Percentiles rank a stretch among this genome's conserved stretches.
Conservation (phyloP, 495 filamentous ascomycete genomes). For the Xylaria palmicola region DNA sequence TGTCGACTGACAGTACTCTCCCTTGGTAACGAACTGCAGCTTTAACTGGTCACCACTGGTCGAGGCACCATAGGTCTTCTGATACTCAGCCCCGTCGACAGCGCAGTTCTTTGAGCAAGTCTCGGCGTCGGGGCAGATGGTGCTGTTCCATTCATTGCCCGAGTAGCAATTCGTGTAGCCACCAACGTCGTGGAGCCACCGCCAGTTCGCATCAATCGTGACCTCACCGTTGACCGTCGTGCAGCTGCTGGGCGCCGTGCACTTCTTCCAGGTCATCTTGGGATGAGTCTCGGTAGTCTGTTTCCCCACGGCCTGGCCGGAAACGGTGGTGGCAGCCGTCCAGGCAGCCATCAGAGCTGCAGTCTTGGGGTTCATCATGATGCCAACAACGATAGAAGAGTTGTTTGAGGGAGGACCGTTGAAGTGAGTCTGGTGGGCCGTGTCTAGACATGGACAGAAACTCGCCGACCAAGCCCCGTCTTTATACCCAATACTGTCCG, state of each 20-base stretch:
- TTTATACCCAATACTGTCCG: conserved; percentile 4
- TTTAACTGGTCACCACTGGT: conserved; percentile 42
- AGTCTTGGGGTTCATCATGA: conserved; percentile 35
- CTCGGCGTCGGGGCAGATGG: conserved; percentile 47
- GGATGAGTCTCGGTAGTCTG: conserved; percentile 56
- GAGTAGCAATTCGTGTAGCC: conserved; percentile 49
- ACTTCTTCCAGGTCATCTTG: conserved; percentile 54
- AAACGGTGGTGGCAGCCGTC: conserved; percentile 33
- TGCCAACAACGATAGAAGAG: not conserved
- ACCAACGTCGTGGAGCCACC: conserved; percentile 43
- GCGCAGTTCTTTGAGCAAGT: conserved; percentile 52
- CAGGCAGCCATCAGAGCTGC: conserved; percentile 40
- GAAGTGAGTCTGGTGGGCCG: conserved; percentile 6
- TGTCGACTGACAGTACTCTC: conserved; percentile 24
- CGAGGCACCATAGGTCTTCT: conserved; percentile 44
- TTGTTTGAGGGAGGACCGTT: not conserved
- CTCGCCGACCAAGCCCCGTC: not conserved
- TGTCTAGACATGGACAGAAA: not conserved
- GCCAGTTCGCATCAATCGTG: conserved; percentile 53
- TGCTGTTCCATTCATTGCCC: conserved; percentile 57
- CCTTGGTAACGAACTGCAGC: conserved; percentile 53
- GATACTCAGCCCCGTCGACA: conserved; percentile 51
- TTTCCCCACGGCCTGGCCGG: conserved; percentile 54
- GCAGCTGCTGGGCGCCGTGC: conserved; percentile 51
- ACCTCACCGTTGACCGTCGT: conserved; percentile 36